Conservation (phyloP, 2,329 filamentous ascomycete species). For the Ophiocordyceps sinensis region DNA sequence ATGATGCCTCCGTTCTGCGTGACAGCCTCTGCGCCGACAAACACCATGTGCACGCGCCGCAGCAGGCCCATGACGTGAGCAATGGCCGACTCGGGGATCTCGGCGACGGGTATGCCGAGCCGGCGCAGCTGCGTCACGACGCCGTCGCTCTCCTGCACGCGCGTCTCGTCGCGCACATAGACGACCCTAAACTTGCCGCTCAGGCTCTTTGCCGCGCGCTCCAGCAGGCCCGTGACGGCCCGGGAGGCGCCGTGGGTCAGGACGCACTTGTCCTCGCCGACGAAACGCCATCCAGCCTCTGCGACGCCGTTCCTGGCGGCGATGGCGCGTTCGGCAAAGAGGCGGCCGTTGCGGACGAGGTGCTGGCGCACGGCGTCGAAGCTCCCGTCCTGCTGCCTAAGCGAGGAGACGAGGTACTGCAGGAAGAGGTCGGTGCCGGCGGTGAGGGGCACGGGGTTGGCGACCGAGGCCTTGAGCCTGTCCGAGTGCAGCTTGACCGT, state of each 20-base stretch:
- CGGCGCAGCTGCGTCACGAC: constrained; percentile 58
- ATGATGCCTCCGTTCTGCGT: constrained; percentile 91
- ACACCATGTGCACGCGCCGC: constrained; percentile 47
- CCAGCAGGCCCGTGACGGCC: constrained; percentile 65
- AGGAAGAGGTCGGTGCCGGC: constrained; percentile 94
- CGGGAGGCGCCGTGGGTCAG: constrained; percentile 81
- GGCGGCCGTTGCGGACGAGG: constrained; percentile 67
- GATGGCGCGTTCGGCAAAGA: constrained; percentile 81
- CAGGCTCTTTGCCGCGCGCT: constrained; percentile 46
- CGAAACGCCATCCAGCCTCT: constrained; percentile 60
- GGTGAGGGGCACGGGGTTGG: constrained; percentile 82
- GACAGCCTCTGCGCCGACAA: constrained; percentile 68
- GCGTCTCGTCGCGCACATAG: constrained; percentile 50
- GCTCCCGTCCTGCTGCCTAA: constrained; percentile 37
- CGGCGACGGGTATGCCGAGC: constrained; percentile 66
- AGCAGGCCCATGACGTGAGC: constrained; percentile 55
- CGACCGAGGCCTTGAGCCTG: constrained; percentile 61
- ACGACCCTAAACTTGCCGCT: constrained; percentile 67
- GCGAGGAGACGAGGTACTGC: constrained; percentile 72
- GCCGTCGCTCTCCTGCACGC: constrained; percentile 47
- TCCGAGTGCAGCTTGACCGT: constrained; percentile 65
- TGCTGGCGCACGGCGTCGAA: constrained; percentile 77
- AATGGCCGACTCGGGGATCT: constrained; percentile 44
- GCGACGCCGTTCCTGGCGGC: constrained; percentile 75
- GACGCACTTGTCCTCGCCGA: constrained; percentile 66